Base-by-base conservation (phyloP, 352 stramenopile genomes). In the Phytophthora litchii region DNA sequence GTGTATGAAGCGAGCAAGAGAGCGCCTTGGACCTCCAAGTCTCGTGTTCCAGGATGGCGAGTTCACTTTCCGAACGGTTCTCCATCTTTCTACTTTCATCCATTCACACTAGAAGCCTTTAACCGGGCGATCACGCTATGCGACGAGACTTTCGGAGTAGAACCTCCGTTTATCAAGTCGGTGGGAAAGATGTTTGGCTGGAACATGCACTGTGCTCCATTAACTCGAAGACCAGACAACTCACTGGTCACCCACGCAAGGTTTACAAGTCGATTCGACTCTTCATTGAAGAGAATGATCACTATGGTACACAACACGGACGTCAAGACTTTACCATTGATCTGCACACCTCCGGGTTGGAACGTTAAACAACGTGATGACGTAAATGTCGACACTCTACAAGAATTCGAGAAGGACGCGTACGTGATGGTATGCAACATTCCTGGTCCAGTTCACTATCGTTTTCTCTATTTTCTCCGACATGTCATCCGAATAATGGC, bases 391-490 rank as follows among this genome's bases (percentile, higher is more conserved):
- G 47, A 37, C 31, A 29, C 56, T n/a, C 35, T 75, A 16, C 66
- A 72, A 42, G n/a, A 48, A 21, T 45, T 75, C 14, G 52, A 67
- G 43, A 20, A 56, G 12, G 54, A 68, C 47, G 49, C 55, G 19
- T 54, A 27, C 36, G 51, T 74, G 8, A 20, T 72, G 21, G 51
- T 53, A 2, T 51, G 41, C 23, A 65, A 65, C 19, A 27, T 57
- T 0, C 44, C 36, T 9, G 46, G 60, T 9, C 12, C 19, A 3
- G 2, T 50, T 0, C 44, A 65, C 31, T 20, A 68, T 13, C 55
- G 67, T 2, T 75, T 69, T 21, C n/a, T 75, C 19, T 72, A 54
- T 25, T 36, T 75, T 9, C 42, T 61, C 0, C 40, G 42, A 11
- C 56, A 62, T 8, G 49, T 31, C n/a, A 36, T 9, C 52, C 29